phyloP scores from a whole-genome alignment of 2,329 filamentous ascomycete species.

The Fusarium sororula region DNA sequence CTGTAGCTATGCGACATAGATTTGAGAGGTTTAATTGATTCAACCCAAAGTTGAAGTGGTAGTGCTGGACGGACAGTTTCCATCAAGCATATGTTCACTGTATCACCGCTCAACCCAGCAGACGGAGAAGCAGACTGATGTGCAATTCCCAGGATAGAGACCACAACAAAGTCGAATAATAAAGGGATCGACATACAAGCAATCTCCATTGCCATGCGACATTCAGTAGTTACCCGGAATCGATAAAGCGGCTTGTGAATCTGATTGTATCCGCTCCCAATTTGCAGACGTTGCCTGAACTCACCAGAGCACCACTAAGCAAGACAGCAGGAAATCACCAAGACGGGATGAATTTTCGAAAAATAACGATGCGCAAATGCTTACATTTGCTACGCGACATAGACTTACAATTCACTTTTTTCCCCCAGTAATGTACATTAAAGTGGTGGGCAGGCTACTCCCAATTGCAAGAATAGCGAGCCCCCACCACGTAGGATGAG shows the following conservation, averaged over 20 bases:
- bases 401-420: accelerated
- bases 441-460: too few species aligned
- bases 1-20: not conserved
- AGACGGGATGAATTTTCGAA: accelerated
- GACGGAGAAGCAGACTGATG: not conserved
- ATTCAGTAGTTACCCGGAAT: too few species aligned
- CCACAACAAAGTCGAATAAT: not conserved
- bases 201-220: not conserved
- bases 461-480: too few species aligned
- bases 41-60: not conserved
- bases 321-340: not conserved
- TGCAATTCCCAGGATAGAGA: not conserved
- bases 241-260: not conserved
- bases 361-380: accelerated
- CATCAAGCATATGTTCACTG: not conserved
- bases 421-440: too few species aligned
- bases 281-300: too few species aligned
- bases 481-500: not conserved
- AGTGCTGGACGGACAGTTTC: accelerated
- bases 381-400: not conserved
- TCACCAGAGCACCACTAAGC: not conserved
- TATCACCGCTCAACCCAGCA: not conserved
- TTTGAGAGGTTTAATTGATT: not conserved
- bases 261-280: not conserved
- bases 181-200: too few species aligned